Conservation (phyloP, 2,329 filamentous ascomycete species). For the Colletotrichum tropicale region DNA sequence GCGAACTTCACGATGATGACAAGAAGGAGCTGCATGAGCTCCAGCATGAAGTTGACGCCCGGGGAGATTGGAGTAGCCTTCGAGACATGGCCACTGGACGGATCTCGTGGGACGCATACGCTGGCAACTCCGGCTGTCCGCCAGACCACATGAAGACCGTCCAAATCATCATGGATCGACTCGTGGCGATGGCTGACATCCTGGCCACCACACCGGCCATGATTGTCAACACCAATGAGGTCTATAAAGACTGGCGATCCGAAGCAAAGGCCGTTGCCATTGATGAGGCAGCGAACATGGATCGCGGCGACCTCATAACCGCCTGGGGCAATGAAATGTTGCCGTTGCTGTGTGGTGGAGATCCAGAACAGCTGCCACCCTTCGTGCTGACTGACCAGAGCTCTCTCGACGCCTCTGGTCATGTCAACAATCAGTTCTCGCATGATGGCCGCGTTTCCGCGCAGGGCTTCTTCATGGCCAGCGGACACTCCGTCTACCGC, state of each 20-base stretch:
- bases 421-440: slow-evolving; percentile 15
- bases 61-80: neutral
- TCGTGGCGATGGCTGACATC: slow-evolving; percentile 24
- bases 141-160: neutral
- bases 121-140: neutral
- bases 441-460: slow-evolving; percentile 12
- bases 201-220: slow-evolving; percentile 5
- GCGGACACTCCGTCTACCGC: slow-evolving; percentile 21
- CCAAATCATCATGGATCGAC: neutral
- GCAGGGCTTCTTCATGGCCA: slow-evolving; percentile 11
- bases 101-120: neutral
- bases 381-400: neutral
- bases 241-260: neutral
- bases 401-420: neutral
- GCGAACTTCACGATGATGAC: neutral
- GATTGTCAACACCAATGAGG: no score
- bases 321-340: slow-evolving; percentile 25
- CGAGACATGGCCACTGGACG: neutral
- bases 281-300: slow-evolving; percentile 26
- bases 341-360: slow-evolving; percentile 25
- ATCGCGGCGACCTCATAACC: slow-evolving; percentile 23
- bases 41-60: neutral
- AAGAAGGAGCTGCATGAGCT: slow-evolving; percentile 20
- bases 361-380: slow-evolving; percentile 22
- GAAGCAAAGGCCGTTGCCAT: slow-evolving; percentile 21